Percentiles rank a stretch among this genome's conserved stretches.
Conservation (phyloP, 495 filamentous ascomycete species). For the Xylaria cubensis region DNA sequence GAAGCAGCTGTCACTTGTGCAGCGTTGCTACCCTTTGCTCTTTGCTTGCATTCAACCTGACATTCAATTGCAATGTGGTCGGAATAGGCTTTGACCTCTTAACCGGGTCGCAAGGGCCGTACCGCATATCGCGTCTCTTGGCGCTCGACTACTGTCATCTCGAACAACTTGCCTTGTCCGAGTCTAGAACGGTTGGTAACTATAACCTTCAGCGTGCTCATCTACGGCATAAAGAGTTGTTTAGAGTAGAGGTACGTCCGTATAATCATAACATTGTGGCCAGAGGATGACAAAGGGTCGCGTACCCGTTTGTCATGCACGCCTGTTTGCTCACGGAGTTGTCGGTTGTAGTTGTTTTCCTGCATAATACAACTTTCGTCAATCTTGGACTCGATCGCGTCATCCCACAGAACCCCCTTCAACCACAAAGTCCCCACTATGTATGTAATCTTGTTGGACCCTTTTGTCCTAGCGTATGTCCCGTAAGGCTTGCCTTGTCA, state of each 20-base stretch:
- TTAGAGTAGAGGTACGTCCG: background rate
- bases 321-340: background rate
- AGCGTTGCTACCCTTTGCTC: too few relatives aligned
- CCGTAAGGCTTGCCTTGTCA: too few relatives aligned
- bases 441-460: background rate
- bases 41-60: too few relatives aligned
- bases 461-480: background rate
- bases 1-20: too few relatives aligned
- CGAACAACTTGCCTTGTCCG: background rate
- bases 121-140: background rate
- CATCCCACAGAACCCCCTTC: background rate
- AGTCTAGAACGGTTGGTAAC: background rate
- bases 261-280: background rate
- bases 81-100: background rate
- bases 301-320: background rate
- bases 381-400: background rate
- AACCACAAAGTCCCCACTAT: background rate
- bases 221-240: background rate
- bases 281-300: background rate
- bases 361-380: background rate
- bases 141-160: background rate
- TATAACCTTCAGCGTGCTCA: background rate
- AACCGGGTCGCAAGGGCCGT: background rate
- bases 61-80: background rate
- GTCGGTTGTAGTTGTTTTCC: background rate